These are phyloP conservation scores for Meyerozyma athensensis DNA, from an alignment of 1,139 yeast genomes.

Conservation along the genomic window DNA sequence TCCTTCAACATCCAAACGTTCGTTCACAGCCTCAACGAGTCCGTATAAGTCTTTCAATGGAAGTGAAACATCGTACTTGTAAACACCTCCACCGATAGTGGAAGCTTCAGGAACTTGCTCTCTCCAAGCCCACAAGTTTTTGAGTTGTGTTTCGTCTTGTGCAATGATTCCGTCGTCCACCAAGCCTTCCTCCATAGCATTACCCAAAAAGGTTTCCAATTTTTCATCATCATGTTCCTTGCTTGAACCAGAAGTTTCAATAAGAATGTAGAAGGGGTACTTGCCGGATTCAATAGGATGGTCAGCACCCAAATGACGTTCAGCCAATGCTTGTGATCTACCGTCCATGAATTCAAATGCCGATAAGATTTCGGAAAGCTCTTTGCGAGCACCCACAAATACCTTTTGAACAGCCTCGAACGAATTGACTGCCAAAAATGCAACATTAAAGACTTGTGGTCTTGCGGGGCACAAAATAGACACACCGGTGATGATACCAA, in stretches of 20 bases:
- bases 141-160: constrained; percentile 85
- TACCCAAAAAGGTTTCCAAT: constrained; percentile 74
- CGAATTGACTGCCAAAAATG: constrained; percentile 76
- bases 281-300: constrained; percentile 76
- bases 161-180: constrained; percentile 93
- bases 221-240: constrained; percentile 80
- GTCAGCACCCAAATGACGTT: constrained; percentile 46
- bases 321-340: constrained; percentile 64
- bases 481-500: constrained; percentile 87
- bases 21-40: constrained; percentile 69
- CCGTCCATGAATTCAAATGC: constrained; percentile 96
- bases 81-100: constrained; percentile 85
- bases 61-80: constrained; percentile 91
- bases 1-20: constrained; percentile 49
- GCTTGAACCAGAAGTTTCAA: constrained; percentile 92
- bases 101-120: constrained; percentile 90
- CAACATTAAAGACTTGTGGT: constrained; percentile 83
- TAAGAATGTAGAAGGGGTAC: constrained; percentile 83
- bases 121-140: constrained; percentile 90
- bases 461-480: constrained; percentile 90
- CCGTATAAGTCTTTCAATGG: constrained; percentile 78
- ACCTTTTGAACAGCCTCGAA: constrained; percentile 81
- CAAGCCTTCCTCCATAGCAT: constrained; percentile 75
- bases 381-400: constrained; percentile 73
- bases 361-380: constrained; percentile 78